phyloP scores from a whole-genome alignment of 2,329 filamentous ascomycete species.

The Fonsecaea nubica region DNA sequence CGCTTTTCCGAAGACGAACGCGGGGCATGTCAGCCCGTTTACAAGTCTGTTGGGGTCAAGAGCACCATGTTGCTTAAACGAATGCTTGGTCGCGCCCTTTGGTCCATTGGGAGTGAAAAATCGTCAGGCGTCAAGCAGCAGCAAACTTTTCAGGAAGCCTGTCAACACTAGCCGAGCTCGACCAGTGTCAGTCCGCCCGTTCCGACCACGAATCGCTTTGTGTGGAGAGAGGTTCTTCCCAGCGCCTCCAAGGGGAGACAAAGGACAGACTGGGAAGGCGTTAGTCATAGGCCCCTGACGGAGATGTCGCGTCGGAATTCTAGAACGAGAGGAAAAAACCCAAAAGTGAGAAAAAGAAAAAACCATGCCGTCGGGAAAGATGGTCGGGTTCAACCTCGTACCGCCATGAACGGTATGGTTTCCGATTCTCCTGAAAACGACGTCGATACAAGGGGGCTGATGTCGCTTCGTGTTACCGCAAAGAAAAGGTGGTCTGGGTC shows the following conservation, averaged over 20 bases:
- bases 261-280: background rate
- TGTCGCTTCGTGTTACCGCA: too few species aligned
- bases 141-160: constrained; percentile 14
- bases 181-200: background rate
- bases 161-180: constrained; percentile 2
- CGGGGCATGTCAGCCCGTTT: background rate
- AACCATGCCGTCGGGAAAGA: background rate
- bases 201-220: background rate
- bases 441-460: too few species aligned
- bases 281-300: background rate
- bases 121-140: background rate
- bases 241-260: background rate
- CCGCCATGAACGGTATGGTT: too few species aligned
- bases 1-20: background rate
- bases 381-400: background rate
- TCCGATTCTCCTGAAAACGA: too few species aligned
- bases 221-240: background rate
- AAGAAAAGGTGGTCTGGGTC: too few species aligned
- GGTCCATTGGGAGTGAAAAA: background rate
- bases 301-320: background rate
- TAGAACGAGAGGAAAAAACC: background rate
- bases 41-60: background rate
- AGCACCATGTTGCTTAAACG: constrained; percentile 8
- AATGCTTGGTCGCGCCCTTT: constrained; percentile 6
- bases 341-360: too few species aligned